A percentile compares a stretch with the other conserved stretches of the same genome.
phyloP scores from a whole-genome alignment of 169 alveolate species.

The Plasmodium sp. region DNA sequence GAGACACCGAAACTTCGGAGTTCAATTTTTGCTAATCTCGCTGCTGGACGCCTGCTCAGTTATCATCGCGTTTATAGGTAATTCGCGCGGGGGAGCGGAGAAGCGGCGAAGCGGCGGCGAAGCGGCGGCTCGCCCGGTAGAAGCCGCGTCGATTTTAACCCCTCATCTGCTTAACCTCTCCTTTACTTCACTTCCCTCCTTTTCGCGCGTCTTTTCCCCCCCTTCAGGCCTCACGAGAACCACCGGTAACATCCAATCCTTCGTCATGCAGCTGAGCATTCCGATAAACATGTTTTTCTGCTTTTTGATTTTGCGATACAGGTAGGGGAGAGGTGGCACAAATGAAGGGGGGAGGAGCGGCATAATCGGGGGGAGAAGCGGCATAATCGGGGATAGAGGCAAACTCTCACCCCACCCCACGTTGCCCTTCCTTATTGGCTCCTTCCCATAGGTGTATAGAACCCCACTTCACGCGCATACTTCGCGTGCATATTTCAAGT shows the following conservation, averaged over 20 bases:
- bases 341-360: too few relatives aligned
- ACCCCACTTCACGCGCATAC: background rate
- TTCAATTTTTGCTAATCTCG: constrained; percentile 6
- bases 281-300: constrained; percentile 63
- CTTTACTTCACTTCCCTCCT: background rate
- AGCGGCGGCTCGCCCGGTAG: background rate
- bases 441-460: background rate
- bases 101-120: too few relatives aligned
- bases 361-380: too few relatives aligned
- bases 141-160: background rate
- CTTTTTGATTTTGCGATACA: constrained; percentile 27
- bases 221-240: constrained; percentile 54
- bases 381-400: background rate
- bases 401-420: background rate
- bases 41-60: constrained; percentile 38
- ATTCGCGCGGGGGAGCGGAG: background rate
- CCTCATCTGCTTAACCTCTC: too few relatives aligned
- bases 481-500: too few relatives aligned
- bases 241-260: constrained; percentile 62
- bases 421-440: background rate
- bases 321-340: constrained; percentile 1
- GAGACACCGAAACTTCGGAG: background rate
- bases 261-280: constrained; percentile 33
- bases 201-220: background rate
- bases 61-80: constrained; percentile 37